phyloP scores from a whole-genome alignment of 805 yeast species.

The Metschnikowia kunwiensis region DNA sequence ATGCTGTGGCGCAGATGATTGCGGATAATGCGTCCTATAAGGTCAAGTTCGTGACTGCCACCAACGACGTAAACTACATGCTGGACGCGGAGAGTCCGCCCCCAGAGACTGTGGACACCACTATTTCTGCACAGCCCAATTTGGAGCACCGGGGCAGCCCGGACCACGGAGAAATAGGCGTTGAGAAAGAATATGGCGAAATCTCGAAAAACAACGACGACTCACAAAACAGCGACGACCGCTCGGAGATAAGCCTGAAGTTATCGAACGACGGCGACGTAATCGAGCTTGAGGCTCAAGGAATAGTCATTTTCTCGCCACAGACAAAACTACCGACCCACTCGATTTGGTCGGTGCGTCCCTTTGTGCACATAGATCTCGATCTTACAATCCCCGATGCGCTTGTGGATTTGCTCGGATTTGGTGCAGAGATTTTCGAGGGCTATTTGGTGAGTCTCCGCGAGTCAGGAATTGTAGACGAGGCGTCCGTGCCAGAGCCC shows the following conservation, averaged over 20 bases:
- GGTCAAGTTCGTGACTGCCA: conserved; percentile 65
- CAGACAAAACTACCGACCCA: conserved; percentile 61
- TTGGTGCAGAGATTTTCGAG: conserved; percentile 82
- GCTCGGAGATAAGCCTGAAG: conserved; percentile 25
- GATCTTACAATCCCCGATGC: conserved; percentile 67
- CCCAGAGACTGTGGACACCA: background rate
- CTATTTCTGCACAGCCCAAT: too few relatives aligned
- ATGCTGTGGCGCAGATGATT: conserved; percentile 69
- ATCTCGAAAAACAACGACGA: too few relatives aligned
- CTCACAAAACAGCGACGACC: too few relatives aligned
- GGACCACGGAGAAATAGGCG: background rate
- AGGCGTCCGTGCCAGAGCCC: conserved; percentile 70
- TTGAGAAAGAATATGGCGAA: too few relatives aligned
- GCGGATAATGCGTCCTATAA: conserved; percentile 73
- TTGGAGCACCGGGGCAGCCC: background rate
- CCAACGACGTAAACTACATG: conserved; percentile 22
- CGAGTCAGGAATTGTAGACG: conserved; percentile 61
- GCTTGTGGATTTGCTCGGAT: conserved; percentile 75
- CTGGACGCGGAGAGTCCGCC: background rate
- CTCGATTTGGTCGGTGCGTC: conserved; percentile 91
- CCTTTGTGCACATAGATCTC: conserved; percentile 61
- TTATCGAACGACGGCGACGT: conserved; percentile 55
- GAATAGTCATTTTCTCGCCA: conserved; percentile 71
- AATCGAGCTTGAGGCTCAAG: conserved; percentile 88
- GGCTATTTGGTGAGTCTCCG: conserved; percentile 65